A percentile compares a stretch with the other conserved stretches of the same genome.
Conservation (phyloP, 768 basidiomycete species). For the Lyophyllum decastes region DNA sequence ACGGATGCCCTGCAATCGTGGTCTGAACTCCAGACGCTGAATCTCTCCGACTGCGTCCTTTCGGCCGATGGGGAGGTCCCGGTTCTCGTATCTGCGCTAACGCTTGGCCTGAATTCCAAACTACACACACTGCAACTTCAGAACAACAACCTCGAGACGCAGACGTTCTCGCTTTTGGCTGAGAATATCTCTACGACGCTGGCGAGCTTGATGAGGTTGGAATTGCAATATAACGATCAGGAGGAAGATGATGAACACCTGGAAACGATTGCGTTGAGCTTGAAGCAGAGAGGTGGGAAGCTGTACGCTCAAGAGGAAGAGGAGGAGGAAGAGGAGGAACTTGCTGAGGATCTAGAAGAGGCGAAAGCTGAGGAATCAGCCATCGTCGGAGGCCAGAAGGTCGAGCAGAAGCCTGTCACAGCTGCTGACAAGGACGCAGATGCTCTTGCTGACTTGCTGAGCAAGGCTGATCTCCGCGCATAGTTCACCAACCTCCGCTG, state of each 20-base stretch:
- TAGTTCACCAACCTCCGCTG: conserved; percentile 1
- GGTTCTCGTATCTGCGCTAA: conserved; percentile 58
- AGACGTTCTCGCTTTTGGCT: conserved; percentile 69
- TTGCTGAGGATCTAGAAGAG: conserved; percentile 38
- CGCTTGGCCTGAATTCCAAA: conserved; percentile 69
- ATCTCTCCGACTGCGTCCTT: conserved; percentile 91
- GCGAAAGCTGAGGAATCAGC: conserved; percentile 21
- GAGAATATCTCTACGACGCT: conserved; percentile 63
- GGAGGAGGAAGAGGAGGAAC: conserved; percentile 66
- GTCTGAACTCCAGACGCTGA: conserved; percentile 73
- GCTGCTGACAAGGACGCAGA: conserved; percentile 39
- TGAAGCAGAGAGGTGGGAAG: conserved; percentile 70
- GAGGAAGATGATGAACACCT: conserved; percentile 75
- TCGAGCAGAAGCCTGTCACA: conserved; percentile 27
- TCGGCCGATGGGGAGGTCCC: conserved; percentile 81
- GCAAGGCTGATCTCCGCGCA: conserved; percentile 56
- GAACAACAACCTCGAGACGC: conserved; percentile 85
- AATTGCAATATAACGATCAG: conserved; percentile 89
- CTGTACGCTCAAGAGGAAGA: conserved; percentile 82
- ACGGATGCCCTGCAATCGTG: conserved; percentile 68
- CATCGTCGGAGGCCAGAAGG: conserved; percentile 27
- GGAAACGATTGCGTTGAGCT: conserved; percentile 49
- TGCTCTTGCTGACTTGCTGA: conserved; percentile 65
- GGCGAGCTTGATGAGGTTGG: conserved; percentile 61
- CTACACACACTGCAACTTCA: conserved; percentile 81